Conservation (phyloP, 768 basidiomycete genomes). For the Obba rivulosa region DNA sequence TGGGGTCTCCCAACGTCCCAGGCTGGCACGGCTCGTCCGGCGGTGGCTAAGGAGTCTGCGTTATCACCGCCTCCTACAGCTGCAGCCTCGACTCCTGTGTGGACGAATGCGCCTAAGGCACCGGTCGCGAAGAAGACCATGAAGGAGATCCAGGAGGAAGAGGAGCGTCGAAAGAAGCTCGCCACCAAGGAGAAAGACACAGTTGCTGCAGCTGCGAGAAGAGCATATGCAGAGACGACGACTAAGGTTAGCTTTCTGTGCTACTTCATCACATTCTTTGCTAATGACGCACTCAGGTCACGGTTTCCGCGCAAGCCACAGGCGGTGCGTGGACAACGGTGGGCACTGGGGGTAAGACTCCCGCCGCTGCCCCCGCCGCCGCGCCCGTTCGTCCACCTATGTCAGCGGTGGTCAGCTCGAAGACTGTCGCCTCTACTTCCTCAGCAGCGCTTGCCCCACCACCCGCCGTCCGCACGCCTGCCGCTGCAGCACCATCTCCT, state of each 20-base stretch:
- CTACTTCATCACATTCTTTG: background rate
- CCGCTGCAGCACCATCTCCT: slow-evolving; percentile 27
- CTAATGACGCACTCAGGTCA: slow-evolving; percentile 8
- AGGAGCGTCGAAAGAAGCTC: slow-evolving; percentile 76
- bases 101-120: slow-evolving; percentile 61
- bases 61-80: slow-evolving; percentile 25
- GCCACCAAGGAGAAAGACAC: slow-evolving; percentile 53
- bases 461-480: slow-evolving; percentile 29
- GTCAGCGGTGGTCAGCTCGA: slow-evolving; percentile 29
- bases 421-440: slow-evolving; percentile 22
- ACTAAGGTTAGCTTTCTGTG: slow-evolving; percentile 48
- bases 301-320: slow-evolving; percentile 22
- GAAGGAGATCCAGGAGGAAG: slow-evolving; percentile 99
- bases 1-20: slow-evolving; percentile 90
- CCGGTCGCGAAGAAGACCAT: slow-evolving; percentile 77
- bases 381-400: slow-evolving; percentile 19
- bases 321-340: slow-evolving; percentile 83
- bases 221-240: slow-evolving; percentile 76
- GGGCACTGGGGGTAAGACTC: slow-evolving; percentile 66
- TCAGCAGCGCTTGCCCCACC: slow-evolving; percentile 18
- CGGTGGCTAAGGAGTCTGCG: slow-evolving; percentile 39
- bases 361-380: slow-evolving; percentile 28
- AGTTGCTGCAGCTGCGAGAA: slow-evolving; percentile 50
- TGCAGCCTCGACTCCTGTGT: slow-evolving; percentile 40
- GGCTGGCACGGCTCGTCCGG: slow-evolving; percentile 46